These are phyloP conservation scores for Jimgerdemannia flammicorona DNA, from an alignment of 192 early-diverging fungal genomes.

Conservation along the genomic window DNA sequence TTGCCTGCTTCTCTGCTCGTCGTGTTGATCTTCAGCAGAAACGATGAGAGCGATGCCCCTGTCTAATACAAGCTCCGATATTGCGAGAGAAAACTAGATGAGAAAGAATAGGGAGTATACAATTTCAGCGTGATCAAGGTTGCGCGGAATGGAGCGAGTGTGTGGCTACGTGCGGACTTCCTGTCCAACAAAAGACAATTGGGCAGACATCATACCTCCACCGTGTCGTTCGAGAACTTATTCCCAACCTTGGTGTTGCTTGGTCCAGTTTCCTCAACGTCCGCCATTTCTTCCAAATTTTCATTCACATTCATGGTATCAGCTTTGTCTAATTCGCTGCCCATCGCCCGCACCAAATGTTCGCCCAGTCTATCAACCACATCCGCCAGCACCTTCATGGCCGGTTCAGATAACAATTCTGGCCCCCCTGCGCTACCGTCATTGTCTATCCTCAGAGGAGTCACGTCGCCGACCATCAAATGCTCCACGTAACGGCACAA, in stretches of 20 bases:
- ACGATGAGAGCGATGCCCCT: background rate
- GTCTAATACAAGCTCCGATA: background rate
- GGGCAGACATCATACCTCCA: background rate
- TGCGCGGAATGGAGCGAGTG: background rate
- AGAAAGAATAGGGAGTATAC: background rate
- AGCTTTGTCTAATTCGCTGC: background rate
- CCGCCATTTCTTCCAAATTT: background rate
- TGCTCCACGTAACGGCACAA: conserved; percentile 6
- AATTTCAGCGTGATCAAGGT: background rate
- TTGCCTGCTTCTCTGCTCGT: background rate
- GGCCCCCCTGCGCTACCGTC: background rate
- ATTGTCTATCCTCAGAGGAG: background rate
- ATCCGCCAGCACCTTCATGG: background rate
- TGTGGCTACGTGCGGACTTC: background rate
- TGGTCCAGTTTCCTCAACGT: background rate
- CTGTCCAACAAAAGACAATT: background rate
- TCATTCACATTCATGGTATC: background rate
- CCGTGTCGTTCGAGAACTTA: background rate
- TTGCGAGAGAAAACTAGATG: background rate
- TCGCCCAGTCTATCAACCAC: background rate
- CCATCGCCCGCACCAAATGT: background rate
- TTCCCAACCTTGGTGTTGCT: background rate
- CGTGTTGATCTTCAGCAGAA: background rate
- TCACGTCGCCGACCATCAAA: background rate
- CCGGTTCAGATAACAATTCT: background rate